phyloP scores from a whole-genome alignment of 164 flowering plant genomes.

The Magnolia officinalis region DNA sequence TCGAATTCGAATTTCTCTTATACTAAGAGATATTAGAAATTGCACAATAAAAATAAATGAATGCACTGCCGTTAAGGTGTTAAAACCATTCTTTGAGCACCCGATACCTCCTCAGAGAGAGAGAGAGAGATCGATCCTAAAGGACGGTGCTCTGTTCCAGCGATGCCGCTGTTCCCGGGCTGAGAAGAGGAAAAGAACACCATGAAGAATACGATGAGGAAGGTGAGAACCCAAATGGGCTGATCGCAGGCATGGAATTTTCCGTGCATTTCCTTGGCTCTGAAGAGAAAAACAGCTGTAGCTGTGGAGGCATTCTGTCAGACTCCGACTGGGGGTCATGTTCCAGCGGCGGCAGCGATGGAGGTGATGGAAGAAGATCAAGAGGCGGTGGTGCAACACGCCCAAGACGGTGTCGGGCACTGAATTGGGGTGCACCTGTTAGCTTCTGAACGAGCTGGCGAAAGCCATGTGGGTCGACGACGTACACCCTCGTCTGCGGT shows the following conservation, averaged over 20 bases:
- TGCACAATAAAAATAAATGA: not conserved
- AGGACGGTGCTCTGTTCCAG: conserved; percentile 18
- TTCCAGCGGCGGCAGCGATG: too few relatives aligned
- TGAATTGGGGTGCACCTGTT: conserved; percentile 21
- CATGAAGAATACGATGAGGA: conserved; percentile 22
- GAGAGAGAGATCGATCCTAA: not conserved
- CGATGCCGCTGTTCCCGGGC: conserved; percentile 27
- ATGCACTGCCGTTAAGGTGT: not conserved
- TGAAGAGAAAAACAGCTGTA: not conserved
- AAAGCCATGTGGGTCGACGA: conserved; percentile 29
- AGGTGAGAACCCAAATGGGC: conserved; percentile 14
- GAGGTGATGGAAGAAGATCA: not conserved
- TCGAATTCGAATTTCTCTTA: too few relatives aligned
- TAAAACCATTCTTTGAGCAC: not conserved
- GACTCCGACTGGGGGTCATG: not conserved
- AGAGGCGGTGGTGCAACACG: conserved; percentile 24
- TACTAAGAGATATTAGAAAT: too few relatives aligned
- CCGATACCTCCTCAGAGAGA: not conserved
- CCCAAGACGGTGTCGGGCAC: conserved; percentile 13
- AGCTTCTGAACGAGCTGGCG: conserved; percentile 34
- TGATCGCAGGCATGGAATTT: not conserved
- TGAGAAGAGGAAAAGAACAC: conserved; percentile 23
- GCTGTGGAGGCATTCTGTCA: not conserved
- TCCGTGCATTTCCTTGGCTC: not conserved
- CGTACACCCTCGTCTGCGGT: conserved; percentile 32